phyloP scores from a whole-genome alignment of 2,329 filamentous ascomycete genomes.

The Chaetomiaceae sp. region DNA sequence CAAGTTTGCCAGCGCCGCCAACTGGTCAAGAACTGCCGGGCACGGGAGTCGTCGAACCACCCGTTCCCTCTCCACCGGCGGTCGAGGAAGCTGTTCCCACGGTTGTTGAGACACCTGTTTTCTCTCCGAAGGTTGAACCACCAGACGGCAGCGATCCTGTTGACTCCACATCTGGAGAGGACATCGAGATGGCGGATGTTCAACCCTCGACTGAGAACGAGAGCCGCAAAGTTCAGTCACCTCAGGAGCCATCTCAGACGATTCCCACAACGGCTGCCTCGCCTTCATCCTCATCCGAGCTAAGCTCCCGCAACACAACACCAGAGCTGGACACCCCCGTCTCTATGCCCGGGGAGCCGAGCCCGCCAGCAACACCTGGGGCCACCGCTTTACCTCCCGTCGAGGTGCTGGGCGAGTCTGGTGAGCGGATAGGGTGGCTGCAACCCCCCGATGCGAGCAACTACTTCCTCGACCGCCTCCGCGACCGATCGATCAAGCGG shows the following conservation, averaged over 20 bases:
- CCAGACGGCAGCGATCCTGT: not conserved
- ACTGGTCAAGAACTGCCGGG: not conserved
- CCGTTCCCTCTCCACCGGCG: not conserved
- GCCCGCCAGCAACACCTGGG: not conserved
- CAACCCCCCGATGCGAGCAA: conserved; percentile 37
- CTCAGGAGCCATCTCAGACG: not conserved
- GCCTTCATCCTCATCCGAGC: conserved; percentile 10
- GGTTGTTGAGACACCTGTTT: not conserved
- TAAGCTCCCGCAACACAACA: conserved; percentile 15
- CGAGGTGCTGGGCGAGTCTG: conserved; percentile 36
- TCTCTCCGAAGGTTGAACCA: not conserved
- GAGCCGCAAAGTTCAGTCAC: not conserved
- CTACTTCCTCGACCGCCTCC: conserved; percentile 37
- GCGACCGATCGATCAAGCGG: conserved; percentile 36
- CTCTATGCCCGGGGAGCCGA: not conserved
- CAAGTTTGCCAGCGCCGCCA: not conserved
- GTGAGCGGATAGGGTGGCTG: conserved; percentile 37
- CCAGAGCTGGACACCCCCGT: conserved; percentile 8
- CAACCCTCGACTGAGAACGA: not conserved
- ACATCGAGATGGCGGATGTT: conserved; percentile 1
- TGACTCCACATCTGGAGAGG: not conserved
- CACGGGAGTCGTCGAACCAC: not conserved
- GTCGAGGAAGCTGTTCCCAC: no score
- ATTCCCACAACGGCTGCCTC: not conserved
- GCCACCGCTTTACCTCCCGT: conserved; percentile 25